These are phyloP conservation scores for Eucalyptus victrix DNA, from an alignment of 345 rosid species.

Conservation along the genomic window DNA sequence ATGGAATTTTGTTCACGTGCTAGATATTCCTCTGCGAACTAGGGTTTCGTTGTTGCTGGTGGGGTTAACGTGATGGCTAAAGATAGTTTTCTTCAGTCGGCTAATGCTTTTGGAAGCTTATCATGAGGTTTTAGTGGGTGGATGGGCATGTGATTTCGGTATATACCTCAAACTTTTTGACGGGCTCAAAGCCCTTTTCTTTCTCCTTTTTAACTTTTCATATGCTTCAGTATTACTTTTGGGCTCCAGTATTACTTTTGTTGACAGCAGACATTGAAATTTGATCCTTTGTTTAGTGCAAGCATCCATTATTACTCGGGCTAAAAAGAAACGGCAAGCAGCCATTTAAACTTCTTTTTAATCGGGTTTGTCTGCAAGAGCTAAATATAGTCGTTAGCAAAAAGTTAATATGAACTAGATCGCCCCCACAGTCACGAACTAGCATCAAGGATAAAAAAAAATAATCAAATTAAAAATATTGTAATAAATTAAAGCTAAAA, in stretches of 20 bases:
- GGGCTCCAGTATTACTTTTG: neutral
- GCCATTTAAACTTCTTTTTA: neutral
- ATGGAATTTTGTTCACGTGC: slow-evolving; percentile 1
- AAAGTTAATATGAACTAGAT: neutral
- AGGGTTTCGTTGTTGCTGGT: neutral
- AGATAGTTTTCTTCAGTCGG: neutral
- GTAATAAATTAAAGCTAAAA: neutral
- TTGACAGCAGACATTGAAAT: neutral
- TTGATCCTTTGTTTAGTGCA: neutral
- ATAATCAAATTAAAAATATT: neutral
- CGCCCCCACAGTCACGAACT: neutral
- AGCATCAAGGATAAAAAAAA: neutral
- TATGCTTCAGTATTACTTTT: neutral
- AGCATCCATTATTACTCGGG: neutral
- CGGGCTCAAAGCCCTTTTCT: neutral
- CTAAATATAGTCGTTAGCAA: neutral
- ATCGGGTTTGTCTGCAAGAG: neutral
- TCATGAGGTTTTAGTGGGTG: neutral
- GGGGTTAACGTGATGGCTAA: neutral
- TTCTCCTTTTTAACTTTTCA: neutral
- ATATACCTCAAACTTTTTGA: neutral
- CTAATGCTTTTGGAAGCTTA: neutral
- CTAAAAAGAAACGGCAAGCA: neutral
- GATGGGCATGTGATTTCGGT: neutral
- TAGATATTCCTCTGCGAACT: neutral